Evolutionary conservation across 2,329 filamentous ascomycete species (phyloP), one percentile per base, ranked within the genome.

Genomic region (Chaetomiaceae sp.): DNA sequence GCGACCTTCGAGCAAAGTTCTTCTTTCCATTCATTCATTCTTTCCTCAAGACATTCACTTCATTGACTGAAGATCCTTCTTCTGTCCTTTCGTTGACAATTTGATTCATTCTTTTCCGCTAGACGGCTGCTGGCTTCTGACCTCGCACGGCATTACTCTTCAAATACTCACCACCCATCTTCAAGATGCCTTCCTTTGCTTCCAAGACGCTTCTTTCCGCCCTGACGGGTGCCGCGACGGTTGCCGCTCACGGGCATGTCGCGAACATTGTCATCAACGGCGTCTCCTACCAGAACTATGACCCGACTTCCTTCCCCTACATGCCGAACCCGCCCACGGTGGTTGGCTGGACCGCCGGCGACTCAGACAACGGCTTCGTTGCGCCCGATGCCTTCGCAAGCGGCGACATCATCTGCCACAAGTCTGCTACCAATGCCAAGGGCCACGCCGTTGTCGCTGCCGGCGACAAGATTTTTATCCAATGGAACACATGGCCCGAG

Each of bases 301-400:
- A 69, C 49, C 60, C 62, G 1, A 66, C 60, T 46, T 56, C 47
- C 27, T 65, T 64, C 51, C 65, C 67, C 3, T 70, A 67, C 54
- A 56, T 62, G 56, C 42, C 59, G 14, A 53, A 62, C 44, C 66
- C 68, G 17, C 70, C 70, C 5, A 57, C 49, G 1, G 63, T 66
- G 19, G 58, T 60, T 20, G 71, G 66, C 34, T 73, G 70, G 70
- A 61, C 65, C 36, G 65, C 66, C 17, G 51, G 60, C 44, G 68
- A 70, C 56, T 68, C 68, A 35, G 71, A 72, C 53, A 73, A 74
- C 57, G 74, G 76, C 48, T 76, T 74, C 55, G 72, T 78, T 12
- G 70, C 61, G 11, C 66, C 67, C 12, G 59, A 65, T 29, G 59
- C 56, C 41, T 72, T 68, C 46, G 54, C 50, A 27, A 60, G 60